These are phyloP conservation scores for Cercospora sesami DNA, from an alignment of 2,329 filamentous ascomycete genomes.

Conservation along the genomic window DNA sequence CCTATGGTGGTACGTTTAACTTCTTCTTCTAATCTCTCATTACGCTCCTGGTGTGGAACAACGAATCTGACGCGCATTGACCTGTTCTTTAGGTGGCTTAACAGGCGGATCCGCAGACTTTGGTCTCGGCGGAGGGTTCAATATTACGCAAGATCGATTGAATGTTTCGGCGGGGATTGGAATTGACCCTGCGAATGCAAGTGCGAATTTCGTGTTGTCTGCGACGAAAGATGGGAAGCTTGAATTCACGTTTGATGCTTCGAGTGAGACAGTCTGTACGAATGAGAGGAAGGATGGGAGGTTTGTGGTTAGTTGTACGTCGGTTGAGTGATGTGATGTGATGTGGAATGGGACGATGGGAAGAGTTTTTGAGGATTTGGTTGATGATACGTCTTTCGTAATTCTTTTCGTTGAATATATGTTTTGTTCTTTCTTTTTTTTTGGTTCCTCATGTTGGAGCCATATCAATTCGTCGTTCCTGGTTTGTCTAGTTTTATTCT, in stretches of 20 bases:
- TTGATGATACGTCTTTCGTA: not conserved
- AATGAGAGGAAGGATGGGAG: conserved; percentile 1
- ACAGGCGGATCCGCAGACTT: conserved; percentile 23
- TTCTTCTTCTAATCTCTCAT: too few relatives aligned
- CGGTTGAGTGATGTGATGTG: not conserved
- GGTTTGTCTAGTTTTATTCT: not conserved
- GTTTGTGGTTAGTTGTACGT: conserved; percentile 1
- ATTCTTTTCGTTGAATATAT: not conserved
- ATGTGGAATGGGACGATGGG: not conserved
- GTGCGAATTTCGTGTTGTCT: conserved; percentile 21
- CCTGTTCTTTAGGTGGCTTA: conserved; percentile 16
- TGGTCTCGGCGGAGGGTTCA: conserved; percentile 27
- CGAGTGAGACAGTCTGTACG: conserved; percentile 2
- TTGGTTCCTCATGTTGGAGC: not conserved
- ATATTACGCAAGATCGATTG: conserved; percentile 20
- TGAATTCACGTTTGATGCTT: conserved; percentile 21
- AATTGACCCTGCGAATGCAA: conserved; percentile 19
- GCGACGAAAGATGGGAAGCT: conserved; percentile 23
- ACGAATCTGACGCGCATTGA: too few relatives aligned
- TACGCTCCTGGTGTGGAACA: too few relatives aligned
- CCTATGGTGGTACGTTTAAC: conserved; percentile 22
- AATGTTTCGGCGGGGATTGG: conserved; percentile 24
- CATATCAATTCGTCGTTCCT: not conserved
- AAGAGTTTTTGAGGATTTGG: not conserved
- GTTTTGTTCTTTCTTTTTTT: not conserved